phyloP scores from a whole-genome alignment of 805 yeast species.

The Zygoascus tannicola region DNA sequence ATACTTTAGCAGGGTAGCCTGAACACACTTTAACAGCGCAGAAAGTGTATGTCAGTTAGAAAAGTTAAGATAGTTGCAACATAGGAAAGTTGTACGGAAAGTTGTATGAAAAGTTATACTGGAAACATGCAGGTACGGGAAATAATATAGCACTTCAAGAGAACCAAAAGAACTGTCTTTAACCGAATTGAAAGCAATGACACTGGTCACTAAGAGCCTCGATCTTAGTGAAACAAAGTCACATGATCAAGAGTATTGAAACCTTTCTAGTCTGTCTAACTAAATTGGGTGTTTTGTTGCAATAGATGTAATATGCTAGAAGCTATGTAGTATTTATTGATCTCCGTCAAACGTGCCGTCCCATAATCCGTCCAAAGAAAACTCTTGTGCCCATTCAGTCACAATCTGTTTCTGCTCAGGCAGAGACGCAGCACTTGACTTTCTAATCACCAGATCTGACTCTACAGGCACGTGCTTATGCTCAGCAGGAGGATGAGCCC shows the following conservation, averaged over 20 bases:
- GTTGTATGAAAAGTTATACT: too few relatives aligned
- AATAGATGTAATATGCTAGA: slow-evolving; percentile 7
- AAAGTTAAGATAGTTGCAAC: too few relatives aligned
- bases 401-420: slow-evolving; percentile 43
- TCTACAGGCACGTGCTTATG: slow-evolving; percentile 7
- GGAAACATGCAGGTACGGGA: too few relatives aligned
- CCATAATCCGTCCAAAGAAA: slow-evolving; percentile 80
- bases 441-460: too few relatives aligned
- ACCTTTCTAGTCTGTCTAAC: not conserved
- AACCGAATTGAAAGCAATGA: too few relatives aligned
- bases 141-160: too few relatives aligned
- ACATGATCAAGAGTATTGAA: not conserved
- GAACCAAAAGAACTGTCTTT: too few relatives aligned
- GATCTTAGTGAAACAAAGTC: not conserved
- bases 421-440: slow-evolving; percentile 29
- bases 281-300: not conserved
- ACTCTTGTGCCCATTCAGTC: slow-evolving; percentile 85
- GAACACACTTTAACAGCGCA: not conserved
- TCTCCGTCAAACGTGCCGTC: slow-evolving; percentile 16
- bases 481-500: slow-evolving; percentile 55
- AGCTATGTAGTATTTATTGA: too few relatives aligned
- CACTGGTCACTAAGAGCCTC: too few relatives aligned
- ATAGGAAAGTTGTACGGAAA: too few relatives aligned
- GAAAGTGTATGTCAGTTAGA: too few relatives aligned
- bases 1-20: not conserved